Conservation (phyloP, 129 eudicot genomes). For the Helianthus annuus region HanXRQr2.0-SUNRISE NC_035443.2:11474153-11474652, state of each 20-base stretch:
- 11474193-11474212: too few relatives aligned
- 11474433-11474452: not conserved
- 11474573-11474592: not conserved
- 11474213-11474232: too few relatives aligned
- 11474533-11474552: not conserved
- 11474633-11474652: not conserved
- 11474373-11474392: not conserved
- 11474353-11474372: too few relatives aligned
- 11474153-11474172: too few relatives aligned
- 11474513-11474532: not conserved
- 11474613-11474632: not conserved
- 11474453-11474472: not conserved
- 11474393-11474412: too few relatives aligned
- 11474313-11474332: too few relatives aligned
- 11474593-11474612: not conserved
- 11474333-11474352: too few relatives aligned
- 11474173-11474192: too few relatives aligned
- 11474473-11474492: conserved; percentile 3
- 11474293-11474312: too few relatives aligned
- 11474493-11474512: not conserved
- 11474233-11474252: too few relatives aligned
- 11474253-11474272: too few relatives aligned
- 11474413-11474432: not conserved
- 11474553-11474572: not conserved
- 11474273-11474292: too few relatives aligned